phyloP scores from a whole-genome alignment of 768 basidiomycete species.

The Suillus subluteus region DNA sequence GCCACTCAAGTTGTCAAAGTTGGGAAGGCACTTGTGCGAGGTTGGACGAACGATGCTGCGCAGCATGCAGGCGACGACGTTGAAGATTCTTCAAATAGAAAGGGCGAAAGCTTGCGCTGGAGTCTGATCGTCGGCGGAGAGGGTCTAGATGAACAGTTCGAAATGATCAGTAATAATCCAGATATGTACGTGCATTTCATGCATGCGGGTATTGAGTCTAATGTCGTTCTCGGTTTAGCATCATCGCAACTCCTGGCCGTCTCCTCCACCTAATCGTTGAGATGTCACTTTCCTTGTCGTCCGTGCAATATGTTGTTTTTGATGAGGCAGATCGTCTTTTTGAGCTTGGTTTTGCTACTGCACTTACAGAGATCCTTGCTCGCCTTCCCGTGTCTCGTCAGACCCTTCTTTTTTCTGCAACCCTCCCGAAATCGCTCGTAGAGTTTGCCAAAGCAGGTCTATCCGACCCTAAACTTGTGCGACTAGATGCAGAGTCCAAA shows the following conservation, averaged over 20 bases:
- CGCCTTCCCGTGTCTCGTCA: slow-evolving; percentile 88
- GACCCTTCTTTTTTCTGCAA: slow-evolving; percentile 95
- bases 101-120: slow-evolving; percentile 78
- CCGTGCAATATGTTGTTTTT: slow-evolving; percentile 89
- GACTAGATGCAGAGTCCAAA: slow-evolving; percentile 96
- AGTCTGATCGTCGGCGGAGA: slow-evolving; percentile 96
- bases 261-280: slow-evolving; percentile 95
- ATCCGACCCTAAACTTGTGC: slow-evolving; percentile 89
- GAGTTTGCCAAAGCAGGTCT: slow-evolving; percentile 99
- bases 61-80: slow-evolving; percentile 70
- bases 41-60: slow-evolving; percentile 65
- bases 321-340: slow-evolving; percentile 99
- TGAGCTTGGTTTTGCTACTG: slow-evolving; percentile 96
- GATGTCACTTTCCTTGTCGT: slow-evolving; percentile 91
- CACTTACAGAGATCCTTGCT: slow-evolving; percentile 88
- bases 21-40: slow-evolving; percentile 90
- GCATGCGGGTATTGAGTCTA: slow-evolving; percentile 10
- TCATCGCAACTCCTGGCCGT: slow-evolving; percentile 97
- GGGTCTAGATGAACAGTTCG: slow-evolving; percentile 93
- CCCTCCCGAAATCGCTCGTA: slow-evolving; percentile 91
- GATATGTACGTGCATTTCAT: slow-evolving; percentile 73
- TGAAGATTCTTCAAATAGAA: slow-evolving; percentile 48
- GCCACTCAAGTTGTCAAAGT: slow-evolving; percentile 93
- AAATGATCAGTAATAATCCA: slow-evolving; percentile 91
- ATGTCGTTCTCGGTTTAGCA: slow-evolving; percentile 48